Percentiles rank a stretch among this genome's conserved stretches.
These are phyloP conservation scores for Poa annua DNA, from an alignment of 176 grass and related monocot species.

Conservation along the genomic window DNA sequence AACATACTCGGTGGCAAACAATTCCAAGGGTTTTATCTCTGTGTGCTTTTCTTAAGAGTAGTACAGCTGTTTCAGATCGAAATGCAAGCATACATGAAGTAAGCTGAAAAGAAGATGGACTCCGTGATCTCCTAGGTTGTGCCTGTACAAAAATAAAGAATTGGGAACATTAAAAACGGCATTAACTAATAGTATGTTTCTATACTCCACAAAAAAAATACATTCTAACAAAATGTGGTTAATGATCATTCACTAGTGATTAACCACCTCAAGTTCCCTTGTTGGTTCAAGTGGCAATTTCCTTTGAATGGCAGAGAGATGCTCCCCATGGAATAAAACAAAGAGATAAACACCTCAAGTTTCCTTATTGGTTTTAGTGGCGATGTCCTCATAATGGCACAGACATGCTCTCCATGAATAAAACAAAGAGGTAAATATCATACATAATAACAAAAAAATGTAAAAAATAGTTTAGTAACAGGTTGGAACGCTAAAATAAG, in stretches of 20 bases:
- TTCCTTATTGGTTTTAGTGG: conserved; percentile 14
- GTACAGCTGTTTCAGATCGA: conserved; percentile 72
- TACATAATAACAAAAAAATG: not conserved
- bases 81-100: conserved; percentile 70
- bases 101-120: conserved; percentile 71
- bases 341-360: conserved; percentile 23
- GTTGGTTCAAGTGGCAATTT: conserved; percentile 5
- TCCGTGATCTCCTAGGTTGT: conserved; percentile 76
- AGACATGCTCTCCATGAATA: not conserved
- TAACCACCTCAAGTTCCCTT: conserved; percentile 28
- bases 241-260: conserved; percentile 13
- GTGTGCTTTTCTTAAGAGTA: conserved; percentile 83
- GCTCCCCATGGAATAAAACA: conserved; percentile 11
- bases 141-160: conserved; percentile 56
- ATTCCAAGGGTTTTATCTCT: conserved; percentile 78
- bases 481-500: not conserved
- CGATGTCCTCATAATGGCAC: not conserved
- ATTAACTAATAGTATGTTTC: conserved; percentile 15
- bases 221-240: conserved; percentile 5
- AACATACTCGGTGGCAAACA: conserved; percentile 83
- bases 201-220: conserved; percentile 31
- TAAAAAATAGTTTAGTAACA: not conserved
- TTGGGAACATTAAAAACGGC: conserved; percentile 14
- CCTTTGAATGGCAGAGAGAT: not conserved
- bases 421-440: conserved; percentile 16